phyloP scores from a whole-genome alignment of 2,329 filamentous ascomycete species.

The Ascocoryne sarcoides region DNA sequence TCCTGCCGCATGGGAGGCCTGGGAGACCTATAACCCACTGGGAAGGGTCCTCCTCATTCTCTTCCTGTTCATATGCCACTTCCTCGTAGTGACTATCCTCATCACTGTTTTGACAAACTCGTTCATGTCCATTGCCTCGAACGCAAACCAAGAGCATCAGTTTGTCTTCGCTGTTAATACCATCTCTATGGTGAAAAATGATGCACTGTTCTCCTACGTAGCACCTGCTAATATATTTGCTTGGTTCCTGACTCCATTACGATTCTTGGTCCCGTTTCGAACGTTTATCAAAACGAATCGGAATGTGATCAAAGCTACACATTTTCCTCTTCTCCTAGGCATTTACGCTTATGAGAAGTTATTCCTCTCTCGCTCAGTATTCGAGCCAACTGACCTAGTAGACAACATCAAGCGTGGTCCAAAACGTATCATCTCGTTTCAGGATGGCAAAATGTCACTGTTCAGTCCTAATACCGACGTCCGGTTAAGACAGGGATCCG shows the following conservation, averaged over 20 bases:
- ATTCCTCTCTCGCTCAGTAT: conserved; percentile 65
- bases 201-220: conserved; percentile 88
- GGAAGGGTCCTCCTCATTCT: conserved; percentile 68
- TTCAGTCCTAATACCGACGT: conserved; percentile 70
- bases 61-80: conserved; percentile 92
- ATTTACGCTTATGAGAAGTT: conserved; percentile 84
- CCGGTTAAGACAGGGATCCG: conserved; percentile 73
- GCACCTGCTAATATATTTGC: conserved; percentile 86
- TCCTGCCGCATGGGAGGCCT: conserved; percentile 85
- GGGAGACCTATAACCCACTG: conserved; percentile 65
- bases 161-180: conserved; percentile 95
- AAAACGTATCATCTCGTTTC: conserved; percentile 45
- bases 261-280: conserved; percentile 71
- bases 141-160: conserved; percentile 85
- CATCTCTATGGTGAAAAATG: conserved; percentile 97
- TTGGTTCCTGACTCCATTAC: conserved; percentile 77
- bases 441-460: conserved; percentile 45
- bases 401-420: conserved; percentile 53
- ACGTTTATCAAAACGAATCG: conserved; percentile 81
- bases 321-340: conserved; percentile 76
- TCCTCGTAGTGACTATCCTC: conserved; percentile 86
- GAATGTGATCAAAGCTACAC: conserved; percentile 83
- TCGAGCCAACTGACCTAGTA: conserved; percentile 79
- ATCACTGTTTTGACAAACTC: conserved; percentile 95
- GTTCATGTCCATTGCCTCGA: conserved; percentile 90